Percentiles rank a stretch among this genome's conserved stretches.
These are phyloP conservation scores for Penicillium hesseltinei DNA, from an alignment of 2,329 filamentous ascomycete genomes.

Conservation along the genomic window DNA sequence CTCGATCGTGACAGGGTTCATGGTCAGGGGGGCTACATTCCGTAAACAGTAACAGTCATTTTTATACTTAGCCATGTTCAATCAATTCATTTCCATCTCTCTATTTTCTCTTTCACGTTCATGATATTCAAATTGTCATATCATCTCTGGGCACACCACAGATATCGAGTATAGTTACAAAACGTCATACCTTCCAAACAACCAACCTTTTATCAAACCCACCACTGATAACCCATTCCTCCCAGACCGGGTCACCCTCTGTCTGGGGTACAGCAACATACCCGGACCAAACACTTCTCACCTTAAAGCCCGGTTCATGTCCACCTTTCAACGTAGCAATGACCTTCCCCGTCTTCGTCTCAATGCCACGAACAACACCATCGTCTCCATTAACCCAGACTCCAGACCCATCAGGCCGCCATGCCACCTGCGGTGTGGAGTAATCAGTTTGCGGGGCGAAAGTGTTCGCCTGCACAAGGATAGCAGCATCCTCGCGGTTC, in stretches of 20 bases:
- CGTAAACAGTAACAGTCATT: constrained; percentile 20
- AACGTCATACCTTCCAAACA: constrained; percentile 49
- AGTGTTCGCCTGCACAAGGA: constrained; percentile 59
- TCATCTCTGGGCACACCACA: neutral
- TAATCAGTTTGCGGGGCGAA: constrained; percentile 64
- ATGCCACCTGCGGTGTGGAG: constrained; percentile 60
- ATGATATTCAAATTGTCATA: neutral
- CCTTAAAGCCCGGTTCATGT: constrained; percentile 58
- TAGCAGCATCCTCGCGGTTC: constrained; percentile 59
- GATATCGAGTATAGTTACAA: neutral
- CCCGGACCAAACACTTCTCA: constrained; percentile 59
- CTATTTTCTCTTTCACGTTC: neutral
- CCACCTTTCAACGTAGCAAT: constrained; percentile 49
- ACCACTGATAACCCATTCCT: constrained; percentile 60
- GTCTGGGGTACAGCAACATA: constrained; percentile 32
- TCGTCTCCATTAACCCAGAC: constrained; percentile 66
- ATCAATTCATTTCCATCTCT: neutral
- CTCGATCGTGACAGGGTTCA: constrained; percentile 46
- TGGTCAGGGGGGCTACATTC: constrained; percentile 48
- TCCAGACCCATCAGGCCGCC: constrained; percentile 61
- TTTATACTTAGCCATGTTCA: neutral
- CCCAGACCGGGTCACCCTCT: constrained; percentile 27
- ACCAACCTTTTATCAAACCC: constrained; percentile 63
- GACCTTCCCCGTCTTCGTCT: constrained; percentile 58
- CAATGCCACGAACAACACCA: constrained; percentile 59